Percentiles rank a stretch among this genome's conserved stretches.
Evolutionary conservation across 1,139 yeast species (phyloP).

Genomic region (Hanseniaspora uvarum): DNA sequence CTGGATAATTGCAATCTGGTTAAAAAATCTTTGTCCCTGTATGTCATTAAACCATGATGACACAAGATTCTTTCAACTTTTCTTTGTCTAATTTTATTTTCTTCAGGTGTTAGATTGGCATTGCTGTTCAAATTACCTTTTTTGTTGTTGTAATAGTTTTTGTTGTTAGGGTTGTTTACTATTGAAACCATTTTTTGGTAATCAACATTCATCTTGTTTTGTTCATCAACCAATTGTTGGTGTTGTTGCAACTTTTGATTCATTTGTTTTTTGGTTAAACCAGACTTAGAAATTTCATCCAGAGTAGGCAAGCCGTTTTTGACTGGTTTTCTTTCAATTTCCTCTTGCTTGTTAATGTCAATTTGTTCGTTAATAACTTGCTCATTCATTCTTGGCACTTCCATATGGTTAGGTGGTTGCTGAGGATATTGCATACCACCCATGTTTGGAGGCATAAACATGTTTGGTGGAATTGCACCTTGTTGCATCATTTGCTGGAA

Average conservation of each 20-base stretch:
- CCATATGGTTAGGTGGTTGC: constrained; percentile 18
- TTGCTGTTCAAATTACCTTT: constrained; percentile 17
- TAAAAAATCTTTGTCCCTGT: constrained; percentile 90
- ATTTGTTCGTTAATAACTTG: constrained; percentile 11
- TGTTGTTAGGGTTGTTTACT: constrained; percentile 17
- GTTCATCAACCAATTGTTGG: neutral
- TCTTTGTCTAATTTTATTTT: constrained; percentile 56
- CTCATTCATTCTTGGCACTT: constrained; percentile 22
- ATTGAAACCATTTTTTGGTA: constrained; percentile 17
- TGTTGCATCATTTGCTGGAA: constrained; percentile 20
- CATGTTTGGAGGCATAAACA: constrained; percentile 14
- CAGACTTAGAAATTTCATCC: constrained; percentile 34
- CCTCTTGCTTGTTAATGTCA: neutral
- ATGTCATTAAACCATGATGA: constrained; percentile 90
- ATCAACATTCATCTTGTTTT: constrained; percentile 18
- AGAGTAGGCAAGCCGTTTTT: constrained; percentile 44
- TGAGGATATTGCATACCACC: constrained; percentile 19
- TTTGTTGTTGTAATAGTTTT: constrained; percentile 21
- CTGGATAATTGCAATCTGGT: constrained; percentile 90
- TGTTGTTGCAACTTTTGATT: constrained; percentile 16
- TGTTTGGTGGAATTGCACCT: constrained; percentile 18
- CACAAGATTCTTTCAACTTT: constrained; percentile 70
- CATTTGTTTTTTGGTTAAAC: constrained; percentile 13
- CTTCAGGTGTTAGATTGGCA: constrained; percentile 40
- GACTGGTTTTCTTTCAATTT: constrained; percentile 30